Percentiles rank a stretch among this genome's conserved stretches.
Conservation (phyloP, 305 asterid genomes). For the Fraxinus greggii region DNA sequence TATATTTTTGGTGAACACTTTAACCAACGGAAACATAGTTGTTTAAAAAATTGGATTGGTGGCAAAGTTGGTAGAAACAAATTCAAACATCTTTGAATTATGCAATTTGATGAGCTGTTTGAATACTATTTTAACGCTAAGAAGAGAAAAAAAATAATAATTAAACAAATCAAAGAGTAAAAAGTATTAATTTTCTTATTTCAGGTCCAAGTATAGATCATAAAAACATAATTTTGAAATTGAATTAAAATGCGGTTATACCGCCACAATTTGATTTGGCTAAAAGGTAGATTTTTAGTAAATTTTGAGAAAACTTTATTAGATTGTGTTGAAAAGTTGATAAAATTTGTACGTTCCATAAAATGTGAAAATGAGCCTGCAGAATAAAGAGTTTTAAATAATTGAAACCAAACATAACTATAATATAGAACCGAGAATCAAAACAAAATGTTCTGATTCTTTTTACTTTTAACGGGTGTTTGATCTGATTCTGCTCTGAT, state of each 20-base stretch:
- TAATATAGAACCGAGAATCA: too few relatives aligned
- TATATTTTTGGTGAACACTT: not conserved
- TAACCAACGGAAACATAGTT: not conserved
- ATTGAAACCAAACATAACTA: too few relatives aligned
- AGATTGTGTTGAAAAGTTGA: too few relatives aligned
- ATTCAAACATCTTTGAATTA: not conserved
- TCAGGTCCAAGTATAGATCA: not conserved
- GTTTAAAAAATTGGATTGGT: not conserved
- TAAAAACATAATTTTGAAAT: not conserved
- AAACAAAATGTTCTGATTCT: not conserved
- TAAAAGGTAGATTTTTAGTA: too few relatives aligned
- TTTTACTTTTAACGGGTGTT: too few relatives aligned
- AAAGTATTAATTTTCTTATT: not conserved
- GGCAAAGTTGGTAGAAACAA: not conserved
- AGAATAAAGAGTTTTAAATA: too few relatives aligned
- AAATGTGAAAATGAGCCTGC: too few relatives aligned
- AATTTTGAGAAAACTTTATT: too few relatives aligned
- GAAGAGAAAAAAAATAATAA: not conserved
- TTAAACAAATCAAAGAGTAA: not conserved
- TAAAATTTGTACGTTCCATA: too few relatives aligned
- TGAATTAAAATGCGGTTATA: not conserved
- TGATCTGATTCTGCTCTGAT: not conserved
- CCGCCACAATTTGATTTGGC: too few relatives aligned
- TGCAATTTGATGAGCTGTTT: not conserved
- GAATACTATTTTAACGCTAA: not conserved